Base-by-base conservation (phyloP, 2,329 filamentous ascomycete species). In the Diaporthe destruens region DNA sequence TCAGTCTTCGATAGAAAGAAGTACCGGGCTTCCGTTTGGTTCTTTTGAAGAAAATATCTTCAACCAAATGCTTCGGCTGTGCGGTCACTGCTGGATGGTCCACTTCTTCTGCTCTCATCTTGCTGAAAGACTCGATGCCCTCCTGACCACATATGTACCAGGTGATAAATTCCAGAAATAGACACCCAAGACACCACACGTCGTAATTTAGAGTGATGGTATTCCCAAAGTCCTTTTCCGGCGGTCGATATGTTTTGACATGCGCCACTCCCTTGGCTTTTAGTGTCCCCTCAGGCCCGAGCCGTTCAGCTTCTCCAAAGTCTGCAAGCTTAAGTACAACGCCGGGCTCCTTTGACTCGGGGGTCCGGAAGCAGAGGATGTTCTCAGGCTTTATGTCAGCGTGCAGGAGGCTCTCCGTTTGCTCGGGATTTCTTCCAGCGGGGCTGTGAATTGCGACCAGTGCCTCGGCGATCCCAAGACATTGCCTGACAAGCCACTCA, bases 171-270 rank as follows among this genome's bases (percentile, higher is more conserved):
- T 69, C 66, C 0, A 69, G n/a, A 7, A 56, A 69, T 0, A 69
- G 7, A 6, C 66, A 69, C 0, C 66, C 66, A 32, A 69, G 66
- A 25, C 66, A 57, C 66, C 66, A 69, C 3, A 56, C 36, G 49
- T 69, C 66, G 18, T 69, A 69, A 0, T 57, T 57, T 1, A 69
- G 34, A 23, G 49, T 51, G 12, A 65, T 18, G 2, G 1, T 1
- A 6, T 8, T 51, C 0, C 11, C 44, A 6, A 12, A 1, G 6
- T 5, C 20, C 3, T 55, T 9, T 16, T 68, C 65, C 11, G 65
- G 65, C 2, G 65, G 65, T 16, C 65, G 47, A 14, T 68, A 55
- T 1, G 65, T 68, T 36, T 5, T 55, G 0, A 68, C 47, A 5
- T 68, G 65, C 12, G 49, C n/a, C 1, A 55, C 49, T 0, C 6